Evolutionary conservation across 495 filamentous ascomycete genomes (phyloP), one percentile per base, ranked within the genome.

Genomic region (Penicillium atrosanguineum): DNA sequence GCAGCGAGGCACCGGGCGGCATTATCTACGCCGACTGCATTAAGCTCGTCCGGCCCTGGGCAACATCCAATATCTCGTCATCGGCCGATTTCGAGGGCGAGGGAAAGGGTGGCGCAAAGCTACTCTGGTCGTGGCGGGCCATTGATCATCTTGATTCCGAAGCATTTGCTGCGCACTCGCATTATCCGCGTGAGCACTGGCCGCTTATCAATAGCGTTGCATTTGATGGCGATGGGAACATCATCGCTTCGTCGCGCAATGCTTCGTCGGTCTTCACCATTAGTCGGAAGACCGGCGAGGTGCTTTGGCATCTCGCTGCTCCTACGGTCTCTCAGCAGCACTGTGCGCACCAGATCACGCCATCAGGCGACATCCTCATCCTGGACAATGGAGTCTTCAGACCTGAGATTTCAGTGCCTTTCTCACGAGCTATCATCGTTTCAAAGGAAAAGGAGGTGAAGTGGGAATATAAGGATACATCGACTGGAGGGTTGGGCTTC

Each of bases 351-450:
- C 66, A 76, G 52, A 62, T 79, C 6, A 50, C 59, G 28, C 56
- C 60, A 0, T 50, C 64, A 12, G 76, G 74, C 0, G 65, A 69
- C 42, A 73, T 78, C 16, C 61, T 78, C n/a, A 69, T 78, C 40
- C 70, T 77, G 37, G 76, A 79, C 52, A 79, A 79, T 42, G 76
- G 76, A 0, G 73, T 69, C 0, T 79, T 74, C 43, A 63, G 76
- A 6, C 61, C 65, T 3, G 65, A 61, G 12, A 54, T 71, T 12
- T 70, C 71, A 0, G 68, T 74, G 1, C 69, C 76, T 0, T 77
- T 71, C 46, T 72, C 71, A 1, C 60, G 74, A 7, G 74, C 71
- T 2, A 71, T 79, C 29, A 50, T 74, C 36, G 67, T 78, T 12
- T 58, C 55, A 0, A 57, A 61, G 9, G 45, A 50, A 7, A 72